Evolutionary conservation across 2,329 filamentous ascomycete genomes (phyloP).

Genomic region (Sclerotinia sclerotiorum): DNA sequence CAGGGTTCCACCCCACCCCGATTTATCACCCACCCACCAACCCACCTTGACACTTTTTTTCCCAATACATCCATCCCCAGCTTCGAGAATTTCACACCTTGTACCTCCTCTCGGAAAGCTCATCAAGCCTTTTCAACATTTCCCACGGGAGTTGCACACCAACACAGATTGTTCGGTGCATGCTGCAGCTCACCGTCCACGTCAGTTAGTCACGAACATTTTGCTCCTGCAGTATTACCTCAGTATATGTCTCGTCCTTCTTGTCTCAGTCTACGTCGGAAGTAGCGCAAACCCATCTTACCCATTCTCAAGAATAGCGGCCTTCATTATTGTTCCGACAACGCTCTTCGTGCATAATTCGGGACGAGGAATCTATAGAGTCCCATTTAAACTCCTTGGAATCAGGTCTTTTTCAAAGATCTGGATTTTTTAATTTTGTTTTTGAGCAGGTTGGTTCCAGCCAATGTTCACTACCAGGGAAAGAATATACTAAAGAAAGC

Average conservation of each 20-base stretch:
- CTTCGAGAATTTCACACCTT: conserved; percentile 17
- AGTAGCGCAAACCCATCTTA: conserved; percentile 28
- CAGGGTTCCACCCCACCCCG: conserved; percentile 15
- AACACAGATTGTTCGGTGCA: conserved; percentile 26
- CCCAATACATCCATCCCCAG: conserved; percentile 9
- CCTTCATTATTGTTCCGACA: conserved; percentile 18
- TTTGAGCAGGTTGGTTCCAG: conserved; percentile 10
- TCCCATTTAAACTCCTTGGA: conserved; percentile 10
- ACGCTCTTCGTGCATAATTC: conserved; percentile 18
- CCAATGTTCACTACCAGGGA: not conserved
- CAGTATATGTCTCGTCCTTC: conserved; percentile 32
- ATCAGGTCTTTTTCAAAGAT: not conserved
- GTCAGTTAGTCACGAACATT: conserved; percentile 36
- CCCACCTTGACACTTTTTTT: conserved; percentile 3
- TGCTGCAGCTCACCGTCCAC: conserved; percentile 35
- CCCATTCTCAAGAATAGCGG: conserved; percentile 15
- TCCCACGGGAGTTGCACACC: conserved; percentile 32
- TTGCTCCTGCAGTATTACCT: conserved; percentile 39
- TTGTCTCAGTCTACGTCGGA: conserved; percentile 32
- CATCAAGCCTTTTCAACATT: conserved; percentile 17
- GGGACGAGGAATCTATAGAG: not conserved
- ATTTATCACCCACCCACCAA: too few species aligned
- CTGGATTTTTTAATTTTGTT: not conserved
- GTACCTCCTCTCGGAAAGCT: conserved; percentile 17
- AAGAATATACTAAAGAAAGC: conserved; percentile 10